These are phyloP conservation scores for Hygrophorus russula DNA, from an alignment of 768 basidiomycete species.

Conservation along the genomic window DNA sequence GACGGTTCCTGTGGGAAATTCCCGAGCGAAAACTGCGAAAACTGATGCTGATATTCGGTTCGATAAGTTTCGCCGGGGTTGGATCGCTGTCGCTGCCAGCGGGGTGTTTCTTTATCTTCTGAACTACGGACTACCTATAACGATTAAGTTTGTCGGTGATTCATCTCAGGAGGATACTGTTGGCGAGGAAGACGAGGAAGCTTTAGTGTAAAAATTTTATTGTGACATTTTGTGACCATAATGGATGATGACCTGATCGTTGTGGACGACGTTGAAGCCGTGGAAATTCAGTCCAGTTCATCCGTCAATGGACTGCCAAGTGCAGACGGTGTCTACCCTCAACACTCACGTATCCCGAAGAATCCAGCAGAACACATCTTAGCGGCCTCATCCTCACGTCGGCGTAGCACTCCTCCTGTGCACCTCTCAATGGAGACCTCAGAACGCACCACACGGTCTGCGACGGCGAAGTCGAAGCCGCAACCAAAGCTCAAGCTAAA, in stretches of 20 bases:
- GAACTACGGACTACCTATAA: not conserved
- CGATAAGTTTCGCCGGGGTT: slow-evolving; percentile 41
- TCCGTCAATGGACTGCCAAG: slow-evolving; percentile 11
- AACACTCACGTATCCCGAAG: no score
- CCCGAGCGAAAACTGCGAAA: slow-evolving; percentile 14
- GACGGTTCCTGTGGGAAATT: slow-evolving; percentile 6
- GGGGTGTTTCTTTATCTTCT: slow-evolving; percentile 28
- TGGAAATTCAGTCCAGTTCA: slow-evolving; percentile 21
- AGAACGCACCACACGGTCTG: slow-evolving; percentile 52
- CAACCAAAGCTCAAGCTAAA: slow-evolving; percentile 84
- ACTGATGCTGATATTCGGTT: slow-evolving; percentile 35
- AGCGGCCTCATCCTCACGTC: not conserved
- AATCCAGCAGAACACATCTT: no score
- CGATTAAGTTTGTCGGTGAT: no score
- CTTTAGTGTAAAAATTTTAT: no score
- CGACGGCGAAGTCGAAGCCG: slow-evolving; percentile 32
- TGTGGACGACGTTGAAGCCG: slow-evolving; percentile 43
- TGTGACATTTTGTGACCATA: no score
- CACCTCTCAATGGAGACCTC: slow-evolving; percentile 9
- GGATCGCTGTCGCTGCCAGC: slow-evolving; percentile 34
- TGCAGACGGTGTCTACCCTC: slow-evolving; percentile 15
- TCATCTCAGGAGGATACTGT: no score
- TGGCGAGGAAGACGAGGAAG: no score
- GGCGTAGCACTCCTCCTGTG: not conserved
- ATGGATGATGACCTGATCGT: slow-evolving; percentile 58